Conservation (phyloP, 1,284 basidiomycete species). For the Ceratobasidium sp. region DNA sequence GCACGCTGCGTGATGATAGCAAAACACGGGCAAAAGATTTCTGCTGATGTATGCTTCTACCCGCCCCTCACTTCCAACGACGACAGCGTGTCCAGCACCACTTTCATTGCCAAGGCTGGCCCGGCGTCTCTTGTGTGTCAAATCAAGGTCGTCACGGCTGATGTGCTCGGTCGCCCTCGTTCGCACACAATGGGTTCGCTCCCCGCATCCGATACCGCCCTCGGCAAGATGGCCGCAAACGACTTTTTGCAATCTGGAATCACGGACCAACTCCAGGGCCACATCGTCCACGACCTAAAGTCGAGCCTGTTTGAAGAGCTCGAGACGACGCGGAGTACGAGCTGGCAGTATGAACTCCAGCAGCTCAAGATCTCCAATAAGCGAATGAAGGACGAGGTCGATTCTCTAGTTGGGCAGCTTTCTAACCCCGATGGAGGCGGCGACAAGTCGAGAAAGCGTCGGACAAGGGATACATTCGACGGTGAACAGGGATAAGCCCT, state of each 20-base stretch:
- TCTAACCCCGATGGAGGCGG: neutral
- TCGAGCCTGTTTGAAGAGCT: constrained; percentile 77
- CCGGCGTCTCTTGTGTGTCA: constrained; percentile 43
- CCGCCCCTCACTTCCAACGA: constrained; percentile 47
- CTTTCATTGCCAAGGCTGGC: constrained; percentile 39
- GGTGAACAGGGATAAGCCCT: neutral
- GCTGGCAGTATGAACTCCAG: constrained; percentile 93
- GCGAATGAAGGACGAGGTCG: constrained; percentile 72
- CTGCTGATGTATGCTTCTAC: constrained; percentile 47
- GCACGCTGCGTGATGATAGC: constrained; percentile 20
- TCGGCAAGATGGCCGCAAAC: constrained; percentile 14
- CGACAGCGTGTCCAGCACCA: constrained; percentile 43
- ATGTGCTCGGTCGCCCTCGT: constrained; percentile 18
- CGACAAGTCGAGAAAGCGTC: constrained; percentile 12
- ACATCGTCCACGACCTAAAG: constrained; percentile 46
- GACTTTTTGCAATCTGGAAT: constrained; percentile 46
- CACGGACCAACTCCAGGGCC: constrained; percentile 41
- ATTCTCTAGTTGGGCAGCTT: constrained; percentile 44
- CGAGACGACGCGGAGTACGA: constrained; percentile 66
- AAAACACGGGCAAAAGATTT: constrained; percentile 44
- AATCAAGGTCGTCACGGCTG: constrained; percentile 20
- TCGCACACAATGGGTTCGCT: constrained; percentile 21
- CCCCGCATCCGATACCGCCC: neutral
- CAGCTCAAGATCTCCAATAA: constrained; percentile 80
- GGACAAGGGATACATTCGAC: constrained; percentile 20